Evolutionary conservation across 2,329 filamentous ascomycete genomes (phyloP).

Genomic region (Phialemoniopsis sp.): DNA sequence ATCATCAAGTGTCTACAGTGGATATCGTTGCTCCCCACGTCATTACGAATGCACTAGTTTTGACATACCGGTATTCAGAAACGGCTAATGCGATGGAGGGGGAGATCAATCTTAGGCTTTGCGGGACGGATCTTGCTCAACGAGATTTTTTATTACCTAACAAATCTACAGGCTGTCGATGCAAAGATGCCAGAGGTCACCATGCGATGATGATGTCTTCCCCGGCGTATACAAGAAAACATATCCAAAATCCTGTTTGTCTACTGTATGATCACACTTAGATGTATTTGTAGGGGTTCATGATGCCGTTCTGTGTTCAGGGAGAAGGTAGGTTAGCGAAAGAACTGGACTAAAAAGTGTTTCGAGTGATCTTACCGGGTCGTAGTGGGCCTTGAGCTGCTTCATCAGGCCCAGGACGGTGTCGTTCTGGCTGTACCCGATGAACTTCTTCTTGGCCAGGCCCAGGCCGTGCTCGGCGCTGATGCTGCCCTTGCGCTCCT

Average conservation of each 20-base stretch:
- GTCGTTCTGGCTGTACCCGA: conserved; percentile 86
- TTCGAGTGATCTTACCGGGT: conserved; percentile 65
- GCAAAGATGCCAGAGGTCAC: not conserved
- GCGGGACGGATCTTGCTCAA: too few species aligned
- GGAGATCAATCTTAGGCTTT: too few species aligned
- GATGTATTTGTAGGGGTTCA: conserved; percentile 99
- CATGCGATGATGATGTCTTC: too few species aligned
- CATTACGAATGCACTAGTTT: too few species aligned
- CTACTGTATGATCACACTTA: conserved; percentile 21
- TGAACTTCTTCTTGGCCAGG: conserved; percentile 91
- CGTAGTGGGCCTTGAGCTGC: conserved; percentile 89
- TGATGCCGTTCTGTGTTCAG: conserved; percentile 78
- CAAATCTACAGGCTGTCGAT: not conserved
- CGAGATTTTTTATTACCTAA: not conserved
- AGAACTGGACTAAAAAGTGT: conserved; percentile 3
- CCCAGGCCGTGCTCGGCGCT: conserved; percentile 95
- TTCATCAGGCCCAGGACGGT: conserved; percentile 90
- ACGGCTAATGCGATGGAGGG: too few species aligned
- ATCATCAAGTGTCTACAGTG: too few species aligned
- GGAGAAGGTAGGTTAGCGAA: conserved; percentile 10
- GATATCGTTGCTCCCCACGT: too few species aligned
- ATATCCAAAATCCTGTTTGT: too few species aligned
- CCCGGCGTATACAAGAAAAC: too few species aligned
- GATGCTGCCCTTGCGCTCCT: conserved; percentile 83
- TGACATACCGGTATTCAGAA: too few species aligned